phyloP scores from a whole-genome alignment of 441 rosid genomes.

The Corymbia calophylla region DNA sequence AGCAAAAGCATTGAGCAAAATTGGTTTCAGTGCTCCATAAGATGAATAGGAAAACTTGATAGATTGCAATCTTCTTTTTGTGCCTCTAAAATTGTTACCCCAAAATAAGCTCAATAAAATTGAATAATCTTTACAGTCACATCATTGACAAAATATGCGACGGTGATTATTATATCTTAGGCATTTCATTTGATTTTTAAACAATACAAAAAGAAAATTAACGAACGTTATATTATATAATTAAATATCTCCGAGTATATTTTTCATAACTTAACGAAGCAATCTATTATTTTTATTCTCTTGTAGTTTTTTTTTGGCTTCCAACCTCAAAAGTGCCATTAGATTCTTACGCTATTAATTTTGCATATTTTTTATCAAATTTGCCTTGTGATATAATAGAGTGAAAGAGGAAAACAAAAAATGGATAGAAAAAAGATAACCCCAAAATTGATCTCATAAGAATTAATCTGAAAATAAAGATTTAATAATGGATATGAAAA shows the following conservation, averaged over 20 bases:
- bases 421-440: background rate
- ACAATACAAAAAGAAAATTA: background rate
- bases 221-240: background rate
- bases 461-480: background rate
- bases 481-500: background rate
- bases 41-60: background rate
- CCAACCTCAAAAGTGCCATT: background rate
- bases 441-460: background rate
- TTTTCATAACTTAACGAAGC: background rate
- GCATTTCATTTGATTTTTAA: background rate
- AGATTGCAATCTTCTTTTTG: background rate
- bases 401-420: background rate
- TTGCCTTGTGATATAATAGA: background rate
- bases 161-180: background rate
- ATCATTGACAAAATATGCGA: background rate
- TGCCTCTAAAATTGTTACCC: background rate
- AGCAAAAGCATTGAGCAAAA: background rate
- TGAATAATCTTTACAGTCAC: background rate
- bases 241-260: background rate
- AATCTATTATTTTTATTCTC: background rate
- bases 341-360: background rate
- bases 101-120: background rate
- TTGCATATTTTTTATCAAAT: background rate
- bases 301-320: background rate
- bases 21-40: background rate